Evolutionary conservation across 148 eudicot genomes (phyloP), one percentile per base, ranked within the genome.

Genomic region (Persicaria tinctoria): DNA sequence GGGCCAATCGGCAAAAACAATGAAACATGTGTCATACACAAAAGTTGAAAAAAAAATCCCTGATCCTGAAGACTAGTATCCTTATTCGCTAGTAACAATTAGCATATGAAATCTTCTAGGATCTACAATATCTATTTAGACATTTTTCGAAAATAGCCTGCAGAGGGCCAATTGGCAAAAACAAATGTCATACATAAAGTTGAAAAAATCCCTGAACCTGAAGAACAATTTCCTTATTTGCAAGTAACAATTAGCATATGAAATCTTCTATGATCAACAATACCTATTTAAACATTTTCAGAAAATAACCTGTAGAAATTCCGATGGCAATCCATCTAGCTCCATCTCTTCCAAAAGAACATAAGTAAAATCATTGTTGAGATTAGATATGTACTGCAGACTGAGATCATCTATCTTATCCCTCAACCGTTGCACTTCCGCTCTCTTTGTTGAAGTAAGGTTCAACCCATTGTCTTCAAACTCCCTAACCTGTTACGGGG

Each of bases 401-500:
- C 94, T 90, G 74, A 89, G 84, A 70, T 85, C 91, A 80, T 92
- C 99, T 50, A 95, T 88, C 73, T 85, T 89, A 80, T 82, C 76
- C 85, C 80, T 89, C 82, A 95, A 63, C 27, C 96, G 86, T 73
- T 86, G 96, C 78, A 90, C 83, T 83, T 95, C 97, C 78, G 86
- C 96, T 80, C 85, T 88, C 83, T 92, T 95, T 60, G 97, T 76
- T 77, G 82, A 80, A 66, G 94, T 88, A 69, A 95, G 94, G 79
- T 87, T 85, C 79, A 90, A 76, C 46, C 99, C 99, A 86, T 89
- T 92, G 69, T 84, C 79, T 78, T 95, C 99, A 76, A 90, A 95
- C 56, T 90, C 99, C 86, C 83, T 84, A 82, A 90, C 85, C 99
- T 95, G 98, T 90, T 93, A 90, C 91, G 84, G 87, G 77, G 78